Conservation (phyloP, 371 early-diverging fungal species). For the Mucor lusitanicus region DNA sequence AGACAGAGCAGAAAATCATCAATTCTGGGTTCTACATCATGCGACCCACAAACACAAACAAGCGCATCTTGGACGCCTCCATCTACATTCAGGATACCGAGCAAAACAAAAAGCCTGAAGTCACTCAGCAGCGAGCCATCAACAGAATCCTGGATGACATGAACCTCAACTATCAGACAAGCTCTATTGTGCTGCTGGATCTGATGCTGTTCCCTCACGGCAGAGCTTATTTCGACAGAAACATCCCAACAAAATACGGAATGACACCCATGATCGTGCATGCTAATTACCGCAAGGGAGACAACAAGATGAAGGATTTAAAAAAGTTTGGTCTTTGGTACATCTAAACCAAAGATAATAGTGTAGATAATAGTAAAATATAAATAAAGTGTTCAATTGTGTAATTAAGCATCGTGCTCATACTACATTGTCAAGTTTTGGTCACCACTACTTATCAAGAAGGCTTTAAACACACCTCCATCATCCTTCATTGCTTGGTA, state of each 20-base stretch:
- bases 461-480: no score
- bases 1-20: constrained; percentile 42
- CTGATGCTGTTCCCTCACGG: constrained; percentile 49
- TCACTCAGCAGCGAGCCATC: constrained; percentile 56
- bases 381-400: not conserved
- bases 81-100: constrained; percentile 44
- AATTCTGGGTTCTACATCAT: constrained; percentile 55
- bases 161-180: constrained; percentile 45
- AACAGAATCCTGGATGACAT: constrained; percentile 45
- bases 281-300: constrained; percentile 51
- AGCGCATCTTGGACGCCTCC: constrained; percentile 43
- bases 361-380: not conserved
- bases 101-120: constrained; percentile 32
- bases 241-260: constrained; percentile 39
- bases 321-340: constrained; percentile 49
- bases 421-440: no score
- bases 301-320: constrained; percentile 55
- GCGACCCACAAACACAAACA: constrained; percentile 45
- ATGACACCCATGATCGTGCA: constrained; percentile 52
- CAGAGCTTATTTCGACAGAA: constrained; percentile 42
- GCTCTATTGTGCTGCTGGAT: constrained; percentile 40
- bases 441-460: no score
- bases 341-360: constrained; percentile 13
- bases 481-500: no score
- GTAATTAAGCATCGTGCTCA: not conserved